These are phyloP conservation scores for rapeseed (Brassica napus) DNA, from an alignment of 345 rosid genomes.

Conservation along the genomic window Da-Ae NC_063445.1:30289501-30290000, in stretches of 20 bases:
- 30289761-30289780: not conserved
- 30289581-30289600: not conserved
- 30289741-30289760: not conserved
- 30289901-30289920: too few relatives aligned
- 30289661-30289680: constrained; percentile 67
- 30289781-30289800: too few relatives aligned
- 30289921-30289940: too few relatives aligned
- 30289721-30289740: constrained; percentile 59
- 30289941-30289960: too few relatives aligned
- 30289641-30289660: constrained; percentile 68
- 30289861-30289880: too few relatives aligned
- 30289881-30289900: too few relatives aligned
- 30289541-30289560: not conserved
- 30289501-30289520: constrained; percentile 81
- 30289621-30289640: constrained; percentile 68
- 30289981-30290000: too few relatives aligned
- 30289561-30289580: not conserved
- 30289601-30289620: constrained; percentile 45
- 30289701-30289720: constrained; percentile 55
- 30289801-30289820: too few relatives aligned
- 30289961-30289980: too few relatives aligned
- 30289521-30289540: constrained; percentile 48
- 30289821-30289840: too few relatives aligned
- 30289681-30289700: constrained; percentile 67
- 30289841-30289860: too few relatives aligned